Conservation (phyloP, 2,329 filamentous ascomycete species). For the Trichoderma asperellum region DNA sequence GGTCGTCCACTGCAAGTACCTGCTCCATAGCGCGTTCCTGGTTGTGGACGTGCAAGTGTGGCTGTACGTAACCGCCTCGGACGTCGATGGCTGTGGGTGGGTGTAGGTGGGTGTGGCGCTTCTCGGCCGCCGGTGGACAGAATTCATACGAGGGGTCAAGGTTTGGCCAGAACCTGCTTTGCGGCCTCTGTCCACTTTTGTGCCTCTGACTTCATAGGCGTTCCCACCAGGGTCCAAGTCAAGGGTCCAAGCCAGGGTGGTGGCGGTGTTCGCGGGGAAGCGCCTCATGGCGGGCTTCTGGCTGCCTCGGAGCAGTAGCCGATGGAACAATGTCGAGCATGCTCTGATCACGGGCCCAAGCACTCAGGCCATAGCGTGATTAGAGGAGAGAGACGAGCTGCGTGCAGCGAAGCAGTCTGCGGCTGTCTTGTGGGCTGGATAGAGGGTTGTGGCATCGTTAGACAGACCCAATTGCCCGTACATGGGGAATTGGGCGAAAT, state of each 20-base stretch:
- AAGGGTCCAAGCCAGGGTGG: conserved; percentile 27
- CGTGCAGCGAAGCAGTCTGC: background rate
- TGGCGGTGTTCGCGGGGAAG: conserved; percentile 27
- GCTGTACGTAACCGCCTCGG: background rate
- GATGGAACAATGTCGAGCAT: background rate
- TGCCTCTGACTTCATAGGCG: conserved; percentile 28
- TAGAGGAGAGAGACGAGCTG: background rate
- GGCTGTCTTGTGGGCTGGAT: background rate
- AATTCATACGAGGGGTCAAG: conserved; percentile 24
- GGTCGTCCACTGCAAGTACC: background rate
- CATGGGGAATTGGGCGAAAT: conserved; percentile 27
- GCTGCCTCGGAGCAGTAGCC: conserved; percentile 16
- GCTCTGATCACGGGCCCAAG: background rate
- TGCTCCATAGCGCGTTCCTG: conserved; percentile 19
- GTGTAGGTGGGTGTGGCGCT: background rate
- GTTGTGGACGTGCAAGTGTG: conserved; percentile 7
- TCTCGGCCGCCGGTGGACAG: background rate
- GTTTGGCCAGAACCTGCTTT: conserved; percentile 28
- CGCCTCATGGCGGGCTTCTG: conserved; percentile 6
- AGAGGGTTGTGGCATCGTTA: background rate
- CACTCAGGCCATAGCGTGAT: background rate
- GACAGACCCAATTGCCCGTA: background rate
- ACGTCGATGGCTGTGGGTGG: background rate
- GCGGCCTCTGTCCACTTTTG: conserved; percentile 7
- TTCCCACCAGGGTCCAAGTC: conserved; percentile 2